phyloP scores from a whole-genome alignment of 2,329 filamentous ascomycete genomes.

The Phaeosphaeriaceae sp. region DNA sequence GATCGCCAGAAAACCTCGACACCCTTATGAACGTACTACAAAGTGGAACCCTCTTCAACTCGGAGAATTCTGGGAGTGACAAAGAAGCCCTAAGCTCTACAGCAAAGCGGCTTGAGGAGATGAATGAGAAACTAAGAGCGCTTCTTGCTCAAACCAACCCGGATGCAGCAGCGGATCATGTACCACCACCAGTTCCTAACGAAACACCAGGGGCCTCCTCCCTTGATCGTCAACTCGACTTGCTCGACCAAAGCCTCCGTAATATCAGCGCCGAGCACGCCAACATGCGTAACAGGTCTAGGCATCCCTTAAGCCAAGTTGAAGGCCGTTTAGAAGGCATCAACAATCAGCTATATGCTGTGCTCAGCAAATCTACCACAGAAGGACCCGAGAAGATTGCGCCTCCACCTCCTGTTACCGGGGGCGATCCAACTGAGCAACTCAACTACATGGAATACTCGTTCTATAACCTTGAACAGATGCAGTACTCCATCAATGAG shows the following conservation, averaged over 20 bases:
- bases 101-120: slow-evolving; percentile 68
- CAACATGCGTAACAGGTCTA: slow-evolving; percentile 33
- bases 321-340: slow-evolving; percentile 56
- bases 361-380: slow-evolving; percentile 55
- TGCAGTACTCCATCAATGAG: slow-evolving; percentile 41
- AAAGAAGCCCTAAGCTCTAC: slow-evolving; percentile 65
- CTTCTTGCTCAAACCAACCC: slow-evolving; percentile 71
- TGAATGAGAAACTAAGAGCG: slow-evolving; percentile 71
- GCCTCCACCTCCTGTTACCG: slow-evolving; percentile 64
- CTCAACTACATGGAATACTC: slow-evolving; percentile 70
- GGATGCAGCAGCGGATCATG: slow-evolving; percentile 44
- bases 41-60: slow-evolving; percentile 42
- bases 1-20: slow-evolving; percentile 70
- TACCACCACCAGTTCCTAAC: slow-evolving; percentile 27
- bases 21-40: slow-evolving; percentile 49
- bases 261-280: slow-evolving; percentile 66
- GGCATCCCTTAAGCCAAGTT: slow-evolving; percentile 37
- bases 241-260: slow-evolving; percentile 70
- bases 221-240: slow-evolving; percentile 68
- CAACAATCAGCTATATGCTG: slow-evolving; percentile 66
- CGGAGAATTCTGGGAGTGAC: slow-evolving; percentile 35
- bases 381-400: slow-evolving; percentile 60
- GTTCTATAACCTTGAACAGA: slow-evolving; percentile 54
- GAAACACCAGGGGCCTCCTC: slow-evolving; percentile 29
- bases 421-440: slow-evolving; percentile 69